Evolutionary conservation across 768 basidiomycete species (phyloP), one percentile per base, ranked within the genome.

Genomic region (Chalciporus pseudorubinellus): DNA sequence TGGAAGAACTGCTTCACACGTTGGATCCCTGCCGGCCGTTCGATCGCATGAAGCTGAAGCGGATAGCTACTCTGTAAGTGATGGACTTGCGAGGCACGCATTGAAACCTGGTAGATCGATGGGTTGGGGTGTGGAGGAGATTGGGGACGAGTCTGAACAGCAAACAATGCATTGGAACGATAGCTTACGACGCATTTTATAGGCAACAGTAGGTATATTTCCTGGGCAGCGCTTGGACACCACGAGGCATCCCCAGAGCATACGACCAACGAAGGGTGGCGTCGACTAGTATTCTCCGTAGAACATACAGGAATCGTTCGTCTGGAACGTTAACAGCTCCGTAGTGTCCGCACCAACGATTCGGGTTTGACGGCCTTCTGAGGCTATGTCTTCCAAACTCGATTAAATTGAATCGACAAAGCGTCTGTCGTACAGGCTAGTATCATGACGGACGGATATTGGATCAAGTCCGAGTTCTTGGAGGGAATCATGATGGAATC

Each of bases 231-330:
- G 63, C 67, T 62, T 55, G 60, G 62, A 46, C 42, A 29, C 45
- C 66, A 66, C 64, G 66, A 68, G 66, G 59, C 59, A 16, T 50
- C 34, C 24, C 58, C 50, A 48, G 42, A 42, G 38, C 48, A 46
- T 36, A 38, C 33, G 34, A 36, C 2, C 12, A 38, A 29, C 53
- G 51, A 38, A 33, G 20, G 53, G 53, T 55, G 59, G 59, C 55
- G 46, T 45, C 47, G 36, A 45, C 41, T 10, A 21, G 34, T n/a
- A 48, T 46, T n/a, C 39, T 36, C 50, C 40, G 41, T 34, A 41
- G 40, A 56, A 58, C 38, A 26, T 16, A 21, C 13, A 31, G 34
- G 43, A 43, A 18, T 36, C 16, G 16, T 36, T 6, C 16, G n/a
- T n/a, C 34, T 36, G 34, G 34, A 36, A n/a, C n/a, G n/a, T n/a